Conservation (phyloP, 73 alveolate species). For the Diophrys sp. region DNA sequence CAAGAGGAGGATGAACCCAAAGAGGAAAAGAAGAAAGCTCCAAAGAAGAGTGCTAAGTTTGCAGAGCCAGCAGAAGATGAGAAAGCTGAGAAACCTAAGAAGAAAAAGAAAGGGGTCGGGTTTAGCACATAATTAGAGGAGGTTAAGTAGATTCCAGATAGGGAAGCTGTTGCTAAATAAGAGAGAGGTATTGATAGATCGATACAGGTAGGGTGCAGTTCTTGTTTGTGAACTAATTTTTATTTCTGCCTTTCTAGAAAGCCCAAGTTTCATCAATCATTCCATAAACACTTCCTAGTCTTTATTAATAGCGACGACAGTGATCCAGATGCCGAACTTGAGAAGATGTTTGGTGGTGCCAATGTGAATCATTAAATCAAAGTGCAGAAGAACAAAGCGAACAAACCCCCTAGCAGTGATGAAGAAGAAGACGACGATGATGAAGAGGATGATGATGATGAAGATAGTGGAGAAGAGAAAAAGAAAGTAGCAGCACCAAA, state of each 20-base stretch:
- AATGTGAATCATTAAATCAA: neutral
- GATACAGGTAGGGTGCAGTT: too few relatives aligned
- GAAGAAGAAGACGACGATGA: neutral
- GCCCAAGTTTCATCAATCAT: too few relatives aligned
- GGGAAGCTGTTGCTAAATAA: too few relatives aligned
- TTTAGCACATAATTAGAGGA: neutral
- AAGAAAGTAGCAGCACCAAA: neutral
- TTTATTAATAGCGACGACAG: too few relatives aligned
- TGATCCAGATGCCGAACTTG: neutral
- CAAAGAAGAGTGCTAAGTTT: neutral
- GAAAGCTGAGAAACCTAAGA: neutral
- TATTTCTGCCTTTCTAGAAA: too few relatives aligned
- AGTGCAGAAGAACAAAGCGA: neutral
- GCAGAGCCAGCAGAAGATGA: neutral
- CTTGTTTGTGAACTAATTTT: too few relatives aligned
- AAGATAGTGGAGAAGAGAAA: neutral
- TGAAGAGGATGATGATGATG: neutral
- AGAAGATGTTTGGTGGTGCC: neutral
- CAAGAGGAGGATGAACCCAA: neutral
- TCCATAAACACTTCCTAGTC: too few relatives aligned
- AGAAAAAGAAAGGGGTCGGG: neutral
- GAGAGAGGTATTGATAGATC: neutral
- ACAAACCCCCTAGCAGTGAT: too few relatives aligned
- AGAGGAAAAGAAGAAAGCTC: neutral
- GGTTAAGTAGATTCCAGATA: neutral